phyloP scores from a whole-genome alignment of 805 yeast species.

The Clavispora asparagi region DNA sequence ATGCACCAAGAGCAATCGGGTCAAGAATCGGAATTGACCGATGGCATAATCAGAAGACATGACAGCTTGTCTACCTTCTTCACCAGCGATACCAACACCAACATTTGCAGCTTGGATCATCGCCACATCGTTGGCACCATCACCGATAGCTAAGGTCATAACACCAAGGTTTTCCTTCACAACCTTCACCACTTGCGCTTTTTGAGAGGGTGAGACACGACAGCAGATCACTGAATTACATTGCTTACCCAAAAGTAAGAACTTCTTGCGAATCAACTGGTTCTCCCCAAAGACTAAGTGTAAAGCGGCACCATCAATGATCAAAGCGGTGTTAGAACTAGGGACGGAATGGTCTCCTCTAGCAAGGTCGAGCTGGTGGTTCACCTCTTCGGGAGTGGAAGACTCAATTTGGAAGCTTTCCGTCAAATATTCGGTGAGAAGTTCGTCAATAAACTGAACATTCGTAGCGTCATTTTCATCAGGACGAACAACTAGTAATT shows the following conservation, averaged over 20 bases:
- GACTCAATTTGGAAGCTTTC: conserved; percentile 53
- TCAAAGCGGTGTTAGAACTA: conserved; percentile 57
- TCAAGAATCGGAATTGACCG: conserved; percentile 73
- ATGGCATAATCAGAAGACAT: conserved; percentile 86
- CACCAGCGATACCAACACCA: conserved; percentile 89
- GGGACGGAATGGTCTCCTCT: conserved; percentile 62
- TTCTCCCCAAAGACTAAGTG: conserved; percentile 44
- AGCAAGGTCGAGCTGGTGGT: conserved; percentile 50
- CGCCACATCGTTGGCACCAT: conserved; percentile 86
- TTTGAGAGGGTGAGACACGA: conserved; percentile 84
- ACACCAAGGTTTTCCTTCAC: conserved; percentile 73
- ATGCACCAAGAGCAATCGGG: conserved; percentile 65
- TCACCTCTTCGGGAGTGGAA: conserved; percentile 25
- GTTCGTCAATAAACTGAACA: conserved; percentile 26
- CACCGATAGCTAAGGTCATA: conserved; percentile 85
- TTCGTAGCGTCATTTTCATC: conserved; percentile 34
- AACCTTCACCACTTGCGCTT: conserved; percentile 74
- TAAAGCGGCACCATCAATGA: conserved; percentile 79
- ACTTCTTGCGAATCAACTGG: conserved; percentile 37
- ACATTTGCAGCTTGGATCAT: conserved; percentile 87
- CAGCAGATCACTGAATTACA: conserved; percentile 82
- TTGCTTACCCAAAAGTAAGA: conserved; percentile 67
- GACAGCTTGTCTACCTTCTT: conserved; percentile 85
- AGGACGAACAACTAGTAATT: conserved; percentile 57
- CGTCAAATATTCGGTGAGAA: conserved; percentile 43